These are phyloP conservation scores for Penicillium taxi DNA, from an alignment of 495 filamentous ascomycete genomes.

Conservation along the genomic window DNA sequence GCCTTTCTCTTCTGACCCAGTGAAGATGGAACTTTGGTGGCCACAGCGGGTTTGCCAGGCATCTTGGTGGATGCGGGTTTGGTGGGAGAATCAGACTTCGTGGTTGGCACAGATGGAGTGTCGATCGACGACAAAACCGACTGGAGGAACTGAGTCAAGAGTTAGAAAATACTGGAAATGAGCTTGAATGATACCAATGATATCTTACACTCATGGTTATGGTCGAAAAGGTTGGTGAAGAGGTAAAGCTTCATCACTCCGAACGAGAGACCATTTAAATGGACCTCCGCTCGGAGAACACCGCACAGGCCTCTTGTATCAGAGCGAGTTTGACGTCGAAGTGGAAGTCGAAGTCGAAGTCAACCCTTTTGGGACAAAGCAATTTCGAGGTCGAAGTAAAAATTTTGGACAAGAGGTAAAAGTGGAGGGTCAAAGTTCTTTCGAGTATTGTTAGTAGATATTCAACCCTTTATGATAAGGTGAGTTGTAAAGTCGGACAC, in stretches of 20 bases:
- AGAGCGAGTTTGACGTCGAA: too few species aligned
- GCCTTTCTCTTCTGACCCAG: constrained; percentile 13
- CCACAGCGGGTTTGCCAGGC: constrained; percentile 15
- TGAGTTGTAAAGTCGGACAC: too few species aligned
- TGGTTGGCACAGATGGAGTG: constrained; percentile 4
- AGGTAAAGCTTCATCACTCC: constrained; percentile 42
- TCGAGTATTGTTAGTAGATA: too few species aligned
- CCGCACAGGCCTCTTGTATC: too few species aligned
- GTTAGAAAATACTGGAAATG: background rate
- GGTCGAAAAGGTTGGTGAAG: background rate
- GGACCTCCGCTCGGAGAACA: constrained; percentile 13
- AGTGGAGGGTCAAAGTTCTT: background rate
- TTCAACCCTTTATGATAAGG: too few species aligned
- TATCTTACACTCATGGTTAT: constrained; percentile 46
- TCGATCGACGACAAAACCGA: constrained; percentile 50
- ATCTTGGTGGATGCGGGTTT: constrained; percentile 4
- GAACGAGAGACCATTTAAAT: constrained; percentile 20
- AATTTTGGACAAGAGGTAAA: background rate
- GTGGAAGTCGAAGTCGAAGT: too few species aligned
- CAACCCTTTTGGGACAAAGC: too few species aligned
- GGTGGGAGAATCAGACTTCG: constrained; percentile 2
- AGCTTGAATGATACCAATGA: constrained; percentile 1
- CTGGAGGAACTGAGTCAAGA: constrained; percentile 46
- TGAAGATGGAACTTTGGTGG: constrained; percentile 12
- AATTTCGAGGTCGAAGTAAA: too few species aligned